Percentiles rank a stretch among this genome's conserved stretches.
phyloP scores from a whole-genome alignment of 2,329 filamentous ascomycete species.

The Bipolaris oryzae region DNA sequence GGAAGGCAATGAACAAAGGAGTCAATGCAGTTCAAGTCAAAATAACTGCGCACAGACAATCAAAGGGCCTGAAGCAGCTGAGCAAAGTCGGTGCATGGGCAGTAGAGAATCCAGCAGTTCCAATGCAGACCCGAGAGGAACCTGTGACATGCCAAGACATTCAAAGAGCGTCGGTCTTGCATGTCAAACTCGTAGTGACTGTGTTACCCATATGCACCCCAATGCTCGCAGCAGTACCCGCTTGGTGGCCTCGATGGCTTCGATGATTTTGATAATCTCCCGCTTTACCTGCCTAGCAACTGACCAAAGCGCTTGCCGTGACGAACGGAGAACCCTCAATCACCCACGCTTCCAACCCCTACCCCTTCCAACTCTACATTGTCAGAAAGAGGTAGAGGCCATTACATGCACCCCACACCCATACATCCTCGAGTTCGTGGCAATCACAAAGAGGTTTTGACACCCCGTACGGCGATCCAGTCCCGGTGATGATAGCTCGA shows the following conservation, averaged over 20 bases:
- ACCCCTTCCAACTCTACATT: constrained; percentile 1
- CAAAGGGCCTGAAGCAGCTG: not conserved
- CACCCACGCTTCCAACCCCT: not conserved
- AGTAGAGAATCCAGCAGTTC: not conserved
- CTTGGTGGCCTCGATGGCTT: not conserved
- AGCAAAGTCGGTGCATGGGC: not conserved
- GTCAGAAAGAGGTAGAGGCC: constrained; percentile 4
- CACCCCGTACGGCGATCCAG: not conserved
- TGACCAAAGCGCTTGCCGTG: not conserved
- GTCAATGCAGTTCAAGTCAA: not conserved
- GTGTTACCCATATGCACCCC: constrained; percentile 10
- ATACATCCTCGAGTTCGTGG: not conserved
- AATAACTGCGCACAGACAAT: not conserved
- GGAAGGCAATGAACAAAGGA: not conserved
- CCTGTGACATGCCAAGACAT: constrained; percentile 1
- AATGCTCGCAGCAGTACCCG: not conserved
- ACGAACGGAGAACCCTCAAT: not conserved
- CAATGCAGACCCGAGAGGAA: constrained; percentile 1
- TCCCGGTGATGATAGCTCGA: constrained; percentile 1
- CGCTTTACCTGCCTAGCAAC: constrained; percentile 2
- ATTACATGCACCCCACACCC: not conserved
- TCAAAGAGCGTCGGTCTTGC: not conserved
- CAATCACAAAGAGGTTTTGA: not conserved
- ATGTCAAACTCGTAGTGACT: not conserved
- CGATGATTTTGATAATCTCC: not conserved